Evolutionary conservation across 345 rosid species (phyloP).

Genomic region (Balakata baccata): DNA sequence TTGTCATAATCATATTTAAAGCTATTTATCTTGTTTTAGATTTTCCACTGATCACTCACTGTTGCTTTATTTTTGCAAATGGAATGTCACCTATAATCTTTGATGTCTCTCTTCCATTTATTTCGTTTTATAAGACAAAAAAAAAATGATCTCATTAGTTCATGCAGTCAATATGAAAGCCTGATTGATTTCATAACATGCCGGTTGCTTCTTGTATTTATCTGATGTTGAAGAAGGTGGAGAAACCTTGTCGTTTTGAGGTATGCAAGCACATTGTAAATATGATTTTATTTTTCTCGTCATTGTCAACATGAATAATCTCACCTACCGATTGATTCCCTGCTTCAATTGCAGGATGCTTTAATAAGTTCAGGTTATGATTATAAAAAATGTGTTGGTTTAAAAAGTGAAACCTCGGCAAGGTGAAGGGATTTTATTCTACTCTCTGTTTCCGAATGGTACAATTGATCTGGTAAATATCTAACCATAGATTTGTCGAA

Average conservation of each 20-base stretch:
- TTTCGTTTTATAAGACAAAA: neutral
- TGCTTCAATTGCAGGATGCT: slow-evolving; percentile 41
- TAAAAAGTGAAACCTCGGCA: slow-evolving; percentile 73
- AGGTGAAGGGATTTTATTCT: slow-evolving; percentile 75
- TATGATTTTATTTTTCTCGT: too few relatives aligned
- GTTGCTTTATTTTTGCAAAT: neutral
- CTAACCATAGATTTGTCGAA: neutral
- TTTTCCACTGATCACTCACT: neutral
- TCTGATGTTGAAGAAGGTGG: slow-evolving; percentile 76
- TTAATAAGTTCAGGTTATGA: slow-evolving; percentile 41
- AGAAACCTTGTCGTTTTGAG: slow-evolving; percentile 77
- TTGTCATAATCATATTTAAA: neutral
- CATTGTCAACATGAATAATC: neutral
- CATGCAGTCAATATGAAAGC: neutral
- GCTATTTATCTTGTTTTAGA: neutral
- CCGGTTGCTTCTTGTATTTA: slow-evolving; percentile 67
- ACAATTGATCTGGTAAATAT: slow-evolving; percentile 61
- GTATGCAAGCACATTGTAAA: slow-evolving; percentile 29
- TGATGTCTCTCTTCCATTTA: too few relatives aligned
- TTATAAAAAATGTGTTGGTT: slow-evolving; percentile 55
- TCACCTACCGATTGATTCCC: neutral
- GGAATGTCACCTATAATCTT: neutral
- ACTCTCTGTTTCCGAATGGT: slow-evolving; percentile 58
- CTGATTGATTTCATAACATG: slow-evolving; percentile 14
- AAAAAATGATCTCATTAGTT: neutral